A percentile compares a stretch with the other conserved stretches of the same genome.
These are phyloP conservation scores for Yarrowia deformans DNA, from an alignment of 805 yeast species.

Conservation along the genomic window DNA sequence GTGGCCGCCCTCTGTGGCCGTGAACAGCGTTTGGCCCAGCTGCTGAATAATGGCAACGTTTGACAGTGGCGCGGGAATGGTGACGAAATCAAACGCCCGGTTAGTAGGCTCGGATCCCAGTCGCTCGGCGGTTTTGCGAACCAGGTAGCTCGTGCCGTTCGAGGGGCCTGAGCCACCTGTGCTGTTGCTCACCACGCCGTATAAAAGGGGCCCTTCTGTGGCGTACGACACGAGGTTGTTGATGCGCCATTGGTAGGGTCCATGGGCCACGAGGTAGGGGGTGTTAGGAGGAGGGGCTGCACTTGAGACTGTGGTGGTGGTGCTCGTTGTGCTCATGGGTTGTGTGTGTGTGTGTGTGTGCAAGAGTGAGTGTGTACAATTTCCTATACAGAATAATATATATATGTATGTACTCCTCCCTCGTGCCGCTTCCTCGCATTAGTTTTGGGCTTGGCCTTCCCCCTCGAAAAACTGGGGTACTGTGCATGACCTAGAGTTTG, in stretches of 20 bases:
- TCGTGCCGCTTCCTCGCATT: neutral
- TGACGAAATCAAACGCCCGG: slow-evolving; percentile 25
- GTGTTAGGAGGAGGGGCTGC: neutral
- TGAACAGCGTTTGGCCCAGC: slow-evolving; percentile 30
- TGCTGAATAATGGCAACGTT: neutral
- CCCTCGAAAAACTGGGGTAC: slow-evolving; percentile 29
- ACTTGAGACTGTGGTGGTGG: neutral
- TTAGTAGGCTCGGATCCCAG: neutral
- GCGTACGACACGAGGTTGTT: slow-evolving; percentile 11
- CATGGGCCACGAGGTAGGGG: neutral
- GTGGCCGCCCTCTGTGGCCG: slow-evolving; percentile 16
- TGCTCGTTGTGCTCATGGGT: neutral
- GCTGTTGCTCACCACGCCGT: slow-evolving; percentile 3
- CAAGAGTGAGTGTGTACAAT: neutral
- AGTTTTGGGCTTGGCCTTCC: slow-evolving; percentile 6
- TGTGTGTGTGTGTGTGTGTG: neutral
- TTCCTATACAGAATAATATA: too few species aligned
- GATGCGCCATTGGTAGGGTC: slow-evolving; percentile 25
- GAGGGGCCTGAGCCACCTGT: neutral
- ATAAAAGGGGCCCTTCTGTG: slow-evolving; percentile 12
- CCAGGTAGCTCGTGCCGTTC: neutral
- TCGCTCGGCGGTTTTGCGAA: slow-evolving; percentile 21
- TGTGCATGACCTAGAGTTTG: neutral
- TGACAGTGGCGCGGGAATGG: slow-evolving; percentile 9
- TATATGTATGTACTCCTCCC: too few species aligned